These are phyloP conservation scores for Apiospora saccharicola DNA, from an alignment of 2,329 filamentous ascomycete species.

Conservation along the genomic window DNA sequence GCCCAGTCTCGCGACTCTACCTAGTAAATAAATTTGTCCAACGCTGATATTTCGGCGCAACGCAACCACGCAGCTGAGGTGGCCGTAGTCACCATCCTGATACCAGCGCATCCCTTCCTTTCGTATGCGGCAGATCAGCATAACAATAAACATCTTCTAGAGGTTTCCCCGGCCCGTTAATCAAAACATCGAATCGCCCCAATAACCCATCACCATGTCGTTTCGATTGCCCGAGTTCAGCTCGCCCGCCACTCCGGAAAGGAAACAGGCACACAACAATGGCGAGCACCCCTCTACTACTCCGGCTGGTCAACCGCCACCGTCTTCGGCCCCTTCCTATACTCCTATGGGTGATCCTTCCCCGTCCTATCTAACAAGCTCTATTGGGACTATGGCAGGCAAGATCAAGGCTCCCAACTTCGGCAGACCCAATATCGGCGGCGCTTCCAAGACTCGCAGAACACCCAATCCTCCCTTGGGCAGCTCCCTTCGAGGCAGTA, in stretches of 20 bases:
- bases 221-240: slow-evolving; percentile 52
- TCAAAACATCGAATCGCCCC: not conserved
- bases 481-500: slow-evolving; percentile 54
- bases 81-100: slow-evolving; percentile 7
- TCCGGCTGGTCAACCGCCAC: slow-evolving; percentile 57
- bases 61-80: slow-evolving; percentile 17
- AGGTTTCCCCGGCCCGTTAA: slow-evolving; percentile 1
- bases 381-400: slow-evolving; percentile 52
- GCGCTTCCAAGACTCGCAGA: slow-evolving; percentile 41
- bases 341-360: slow-evolving; percentile 64
- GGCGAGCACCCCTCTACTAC: slow-evolving; percentile 59
- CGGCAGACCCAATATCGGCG: slow-evolving; percentile 42
- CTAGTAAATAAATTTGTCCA: slow-evolving; percentile 17
- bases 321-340: slow-evolving; percentile 61
- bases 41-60: not conserved
- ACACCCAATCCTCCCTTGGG: slow-evolving; percentile 54
- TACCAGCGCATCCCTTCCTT: not conserved
- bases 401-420: slow-evolving; percentile 50
- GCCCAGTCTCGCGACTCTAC: slow-evolving; percentile 17
- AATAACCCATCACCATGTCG: slow-evolving; percentile 34
- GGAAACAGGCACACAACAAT: slow-evolving; percentile 46
- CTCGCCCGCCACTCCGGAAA: slow-evolving; percentile 59
- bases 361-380: slow-evolving; percentile 62
- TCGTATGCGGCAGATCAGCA: not conserved
- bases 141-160: not conserved